Evolutionary conservation across 345 rosid species (phyloP).

Genomic region (Moricandia moricandioides): DNA sequence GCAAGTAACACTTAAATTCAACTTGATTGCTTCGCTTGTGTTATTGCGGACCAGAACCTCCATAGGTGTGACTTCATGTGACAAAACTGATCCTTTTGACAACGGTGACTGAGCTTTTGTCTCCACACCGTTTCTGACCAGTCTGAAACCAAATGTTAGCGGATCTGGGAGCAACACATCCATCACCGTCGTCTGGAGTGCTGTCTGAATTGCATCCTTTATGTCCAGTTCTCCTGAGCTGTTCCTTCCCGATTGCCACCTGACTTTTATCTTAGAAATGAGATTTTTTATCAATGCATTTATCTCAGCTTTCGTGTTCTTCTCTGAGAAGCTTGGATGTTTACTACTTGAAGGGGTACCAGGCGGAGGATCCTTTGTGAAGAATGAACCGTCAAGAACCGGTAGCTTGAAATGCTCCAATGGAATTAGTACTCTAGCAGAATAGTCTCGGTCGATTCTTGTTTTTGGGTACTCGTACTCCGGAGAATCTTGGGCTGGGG

Average conservation of each 20-base stretch:
- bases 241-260: slow-evolving; percentile 95
- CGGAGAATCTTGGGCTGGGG: slow-evolving; percentile 46
- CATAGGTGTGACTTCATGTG: slow-evolving; percentile 87
- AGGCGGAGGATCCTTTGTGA: slow-evolving; percentile 61
- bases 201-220: slow-evolving; percentile 84
- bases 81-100: slow-evolving; percentile 54
- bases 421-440: slow-evolving; percentile 89
- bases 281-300: slow-evolving; percentile 80
- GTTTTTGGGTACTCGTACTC: slow-evolving; percentile 83
- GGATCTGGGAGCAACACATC: slow-evolving; percentile 98
- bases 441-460: slow-evolving; percentile 86
- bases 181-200: slow-evolving; percentile 88
- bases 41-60: slow-evolving; percentile 85
- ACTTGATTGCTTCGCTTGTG: slow-evolving; percentile 76
- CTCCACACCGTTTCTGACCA: slow-evolving; percentile 45
- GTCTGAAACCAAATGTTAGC: slow-evolving; percentile 83
- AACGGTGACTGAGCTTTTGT: slow-evolving; percentile 26
- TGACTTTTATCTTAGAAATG: slow-evolving; percentile 83
- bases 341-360: slow-evolving; percentile 41
- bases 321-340: slow-evolving; percentile 74
- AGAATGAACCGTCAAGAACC: slow-evolving; percentile 85
- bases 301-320: slow-evolving; percentile 81
- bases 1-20: slow-evolving; percentile 80
- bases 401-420: slow-evolving; percentile 96
- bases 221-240: slow-evolving; percentile 93